phyloP scores from a whole-genome alignment of 768 basidiomycete genomes.

The Dioszegia aurantiaca region DNA sequence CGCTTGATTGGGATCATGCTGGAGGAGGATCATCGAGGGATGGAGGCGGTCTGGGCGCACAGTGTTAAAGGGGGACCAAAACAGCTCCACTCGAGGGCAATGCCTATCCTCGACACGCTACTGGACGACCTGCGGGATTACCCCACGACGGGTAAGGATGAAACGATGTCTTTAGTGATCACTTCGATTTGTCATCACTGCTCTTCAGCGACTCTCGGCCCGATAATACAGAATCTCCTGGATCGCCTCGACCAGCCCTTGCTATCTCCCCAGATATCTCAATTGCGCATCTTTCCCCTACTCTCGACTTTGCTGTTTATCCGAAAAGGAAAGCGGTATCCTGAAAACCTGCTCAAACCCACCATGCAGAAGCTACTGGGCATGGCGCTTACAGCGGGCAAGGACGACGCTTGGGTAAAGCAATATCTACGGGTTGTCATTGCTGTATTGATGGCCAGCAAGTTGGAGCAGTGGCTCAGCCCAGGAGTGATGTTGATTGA shows the following conservation, averaged over 20 bases:
- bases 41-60: constrained; percentile 67
- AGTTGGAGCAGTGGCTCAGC: constrained; percentile 50
- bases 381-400: constrained; percentile 9
- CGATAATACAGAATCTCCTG: constrained; percentile 58
- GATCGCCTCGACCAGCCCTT: constrained; percentile 12
- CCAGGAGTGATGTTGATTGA: constrained; percentile 43
- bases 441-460: constrained; percentile 41
- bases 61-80: constrained; percentile 57
- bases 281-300: constrained; percentile 32
- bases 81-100: constrained; percentile 67
- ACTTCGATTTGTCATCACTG: constrained; percentile 83
- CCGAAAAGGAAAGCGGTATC: constrained; percentile 48
- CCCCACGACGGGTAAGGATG: neutral
- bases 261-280: no score
- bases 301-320: constrained; percentile 40
- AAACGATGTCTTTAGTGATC: constrained; percentile 57
- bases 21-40: constrained; percentile 58
- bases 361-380: constrained; percentile 33
- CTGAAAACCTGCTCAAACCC: constrained; percentile 30
- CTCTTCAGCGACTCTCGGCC: constrained; percentile 56
- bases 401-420: neutral
- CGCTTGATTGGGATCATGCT: constrained; percentile 61
- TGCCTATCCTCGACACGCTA: constrained; percentile 63
- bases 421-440: constrained; percentile 28
- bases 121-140: constrained; percentile 59